Evolutionary conservation across 768 basidiomycete genomes (phyloP).

Genomic region (Scleroderma bovista): DNA sequence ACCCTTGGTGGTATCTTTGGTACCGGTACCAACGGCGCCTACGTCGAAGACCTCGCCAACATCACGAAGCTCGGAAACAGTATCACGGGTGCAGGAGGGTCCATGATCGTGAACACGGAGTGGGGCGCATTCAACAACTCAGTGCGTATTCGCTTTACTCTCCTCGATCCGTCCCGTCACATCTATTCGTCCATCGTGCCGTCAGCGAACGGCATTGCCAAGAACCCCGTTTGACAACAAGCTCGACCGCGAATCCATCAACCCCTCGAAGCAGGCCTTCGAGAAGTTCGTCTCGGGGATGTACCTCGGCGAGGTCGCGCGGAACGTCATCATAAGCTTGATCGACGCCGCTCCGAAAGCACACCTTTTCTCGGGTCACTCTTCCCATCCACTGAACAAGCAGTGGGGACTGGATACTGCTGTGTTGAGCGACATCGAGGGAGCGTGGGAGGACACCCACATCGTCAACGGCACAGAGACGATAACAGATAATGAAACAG

Average conservation of each 20-base stretch:
- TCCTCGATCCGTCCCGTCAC: not conserved
- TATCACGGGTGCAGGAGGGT: slow-evolving; percentile 54
- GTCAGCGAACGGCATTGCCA: slow-evolving; percentile 77
- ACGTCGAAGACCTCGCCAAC: slow-evolving; percentile 82
- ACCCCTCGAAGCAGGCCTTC: slow-evolving; percentile 87
- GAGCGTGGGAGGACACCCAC: slow-evolving; percentile 48
- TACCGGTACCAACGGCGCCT: slow-evolving; percentile 98
- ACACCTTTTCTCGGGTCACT: slow-evolving; percentile 76
- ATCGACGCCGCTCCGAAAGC: slow-evolving; percentile 69
- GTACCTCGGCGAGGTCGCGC: slow-evolving; percentile 94
- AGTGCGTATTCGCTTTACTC: slow-evolving; percentile 39
- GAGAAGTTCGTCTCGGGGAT: slow-evolving; percentile 99
- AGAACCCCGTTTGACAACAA: slow-evolving; percentile 88
- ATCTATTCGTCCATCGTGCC: slow-evolving; percentile 4
- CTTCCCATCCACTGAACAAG: slow-evolving; percentile 65
- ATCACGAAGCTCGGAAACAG: slow-evolving; percentile 77
- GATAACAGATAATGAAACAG: not conserved
- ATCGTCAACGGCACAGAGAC: not conserved
- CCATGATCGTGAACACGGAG: slow-evolving; percentile 96
- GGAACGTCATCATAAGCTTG: slow-evolving; percentile 78
- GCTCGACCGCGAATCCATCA: slow-evolving; percentile 90
- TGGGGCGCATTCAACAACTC: slow-evolving; percentile 98
- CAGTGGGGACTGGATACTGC: slow-evolving; percentile 96
- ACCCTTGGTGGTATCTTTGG: slow-evolving; percentile 91
- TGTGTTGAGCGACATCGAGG: slow-evolving; percentile 80